Base-by-base conservation (phyloP, 2,329 filamentous ascomycete species). In the Aspergillus pseudoglaucus region DNA sequence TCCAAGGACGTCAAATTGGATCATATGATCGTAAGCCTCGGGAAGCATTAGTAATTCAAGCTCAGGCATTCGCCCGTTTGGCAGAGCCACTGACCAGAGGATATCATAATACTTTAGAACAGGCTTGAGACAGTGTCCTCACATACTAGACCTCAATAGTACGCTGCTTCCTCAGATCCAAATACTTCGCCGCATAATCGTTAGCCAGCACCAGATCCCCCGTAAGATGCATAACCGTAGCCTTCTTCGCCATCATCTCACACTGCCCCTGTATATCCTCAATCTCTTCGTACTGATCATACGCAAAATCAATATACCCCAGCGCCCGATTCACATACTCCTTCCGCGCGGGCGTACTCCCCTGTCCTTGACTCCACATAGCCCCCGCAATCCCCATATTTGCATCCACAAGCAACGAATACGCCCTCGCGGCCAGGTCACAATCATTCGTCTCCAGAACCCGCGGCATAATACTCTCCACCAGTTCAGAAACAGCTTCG, bases 221-320 rank as follows among this genome's bases (percentile, higher is more conserved):
- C 6, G 80, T 75, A 42, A 85, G 71, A 64, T 84, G 82, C 74
- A 88, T 86, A 44, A 94, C 78, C 44, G 83, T 83, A 3, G 87
- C 85, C 68, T 88, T 90, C 74, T 93, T 93, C 17, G 85, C 84
- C 71, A 90, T 79, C 74, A 87, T 83, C 66, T 90, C 85, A 60
- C 87, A 84, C 68, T 88, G 84, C 46, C 82, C 82, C n/a, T 74
- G 70, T 12, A 83, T 70, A 62, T 87, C 87, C 61, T 87, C 82
- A 12, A 88, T 73, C 42, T 74, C 76, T 38, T 82, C 79, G 63
- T 81, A 94, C 52, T 83, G 78, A 46, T 69, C 71, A 55, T 83
- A 82, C 0, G 84, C 80, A 51, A 73, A 78, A 47, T 85, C 81
- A 42, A 87, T 75, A 25, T 82, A 80, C 33, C 76, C 75, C 46